phyloP scores from a whole-genome alignment of 2,329 filamentous ascomycete genomes.

The Alternaria ventricosa region DNA sequence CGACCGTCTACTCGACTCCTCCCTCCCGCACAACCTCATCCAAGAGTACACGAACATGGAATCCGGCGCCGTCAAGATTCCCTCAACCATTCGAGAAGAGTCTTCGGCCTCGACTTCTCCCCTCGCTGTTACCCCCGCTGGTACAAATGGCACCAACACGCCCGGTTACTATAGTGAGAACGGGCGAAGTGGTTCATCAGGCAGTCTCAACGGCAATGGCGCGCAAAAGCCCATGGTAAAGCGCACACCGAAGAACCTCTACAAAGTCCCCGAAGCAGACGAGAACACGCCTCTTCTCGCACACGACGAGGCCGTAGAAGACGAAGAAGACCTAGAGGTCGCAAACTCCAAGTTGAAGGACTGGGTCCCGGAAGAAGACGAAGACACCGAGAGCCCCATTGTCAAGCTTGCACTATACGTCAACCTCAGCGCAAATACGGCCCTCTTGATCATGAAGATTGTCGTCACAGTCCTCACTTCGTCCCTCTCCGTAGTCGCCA shows the following conservation, averaged over 20 bases:
- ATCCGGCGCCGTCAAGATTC: slow-evolving; percentile 66
- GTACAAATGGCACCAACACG: slow-evolving; percentile 10
- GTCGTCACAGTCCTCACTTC: slow-evolving; percentile 78
- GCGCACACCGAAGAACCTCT: slow-evolving; percentile 80
- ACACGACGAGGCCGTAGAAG: slow-evolving; percentile 49
- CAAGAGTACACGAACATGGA: slow-evolving; percentile 81
- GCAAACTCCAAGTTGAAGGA: slow-evolving; percentile 67
- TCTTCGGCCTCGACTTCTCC: slow-evolving; percentile 39
- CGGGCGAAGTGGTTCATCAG: slow-evolving; percentile 8
- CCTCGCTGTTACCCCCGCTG: slow-evolving; percentile 18
- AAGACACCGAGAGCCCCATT: slow-evolving; percentile 75
- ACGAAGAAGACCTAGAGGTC: slow-evolving; percentile 47
- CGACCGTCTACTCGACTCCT: slow-evolving; percentile 87
- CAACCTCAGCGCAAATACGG: slow-evolving; percentile 79
- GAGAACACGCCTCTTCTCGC: slow-evolving; percentile 70
- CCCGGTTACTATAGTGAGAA: slow-evolving; percentile 24
- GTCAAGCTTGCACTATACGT: slow-evolving; percentile 89
- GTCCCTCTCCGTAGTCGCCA: slow-evolving; percentile 81
- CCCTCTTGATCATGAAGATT: slow-evolving; percentile 78
- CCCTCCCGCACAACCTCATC: slow-evolving; percentile 87
- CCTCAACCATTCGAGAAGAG: slow-evolving; percentile 79
- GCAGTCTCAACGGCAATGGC: slow-evolving; percentile 35
- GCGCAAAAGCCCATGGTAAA: slow-evolving; percentile 42
- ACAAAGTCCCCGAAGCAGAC: slow-evolving; percentile 67
- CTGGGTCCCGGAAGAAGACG: slow-evolving; percentile 71